Conservation (phyloP, 2,329 filamentous ascomycete species). For the Hymenotorrendiella dingleyae region DNA sequence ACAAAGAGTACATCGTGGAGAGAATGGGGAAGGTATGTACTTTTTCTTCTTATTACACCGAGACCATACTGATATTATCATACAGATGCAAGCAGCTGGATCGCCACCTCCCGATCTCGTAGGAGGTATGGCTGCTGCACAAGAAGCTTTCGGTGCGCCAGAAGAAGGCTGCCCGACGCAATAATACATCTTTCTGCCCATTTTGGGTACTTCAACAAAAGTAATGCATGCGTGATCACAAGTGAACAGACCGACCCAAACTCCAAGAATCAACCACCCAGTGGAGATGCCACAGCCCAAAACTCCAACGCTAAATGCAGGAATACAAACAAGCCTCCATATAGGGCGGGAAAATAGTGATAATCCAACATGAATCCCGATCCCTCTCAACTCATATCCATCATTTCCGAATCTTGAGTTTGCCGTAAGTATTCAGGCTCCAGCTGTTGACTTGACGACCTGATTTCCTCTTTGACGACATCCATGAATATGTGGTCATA, state of each 20-base stretch:
- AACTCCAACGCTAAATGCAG: slow-evolving; percentile 8
- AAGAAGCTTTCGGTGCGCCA: slow-evolving; percentile 59
- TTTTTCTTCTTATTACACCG: slow-evolving; percentile 5
- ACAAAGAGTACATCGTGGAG: slow-evolving; percentile 91
- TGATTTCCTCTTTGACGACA: slow-evolving; percentile 43
- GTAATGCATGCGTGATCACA: background rate
- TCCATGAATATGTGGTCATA: slow-evolving; percentile 64
- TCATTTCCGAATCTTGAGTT: slow-evolving; percentile 24
- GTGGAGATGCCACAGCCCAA: slow-evolving; percentile 1
- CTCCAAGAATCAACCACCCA: too few relatives aligned
- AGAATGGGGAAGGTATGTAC: slow-evolving; percentile 87
- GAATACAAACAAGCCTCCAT: background rate
- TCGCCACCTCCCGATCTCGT: slow-evolving; percentile 87
- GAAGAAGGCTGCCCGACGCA: slow-evolving; percentile 60
- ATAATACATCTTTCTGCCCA: slow-evolving; percentile 31
- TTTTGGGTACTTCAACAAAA: too few relatives aligned
- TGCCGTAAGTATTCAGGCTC: slow-evolving; percentile 20
- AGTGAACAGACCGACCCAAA: slow-evolving; percentile 1
- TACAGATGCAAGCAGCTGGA: slow-evolving; percentile 92
- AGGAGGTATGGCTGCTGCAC: slow-evolving; percentile 79
- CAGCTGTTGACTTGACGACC: slow-evolving; percentile 22
- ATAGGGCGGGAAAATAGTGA: too few relatives aligned
- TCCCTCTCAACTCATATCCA: slow-evolving; percentile 25
- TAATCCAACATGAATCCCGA: too few relatives aligned
- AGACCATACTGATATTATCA: slow-evolving; percentile 17